Conservation (phyloP, 1,139 yeast genomes). For the Scheffersomyces segobiensis region DNA sequence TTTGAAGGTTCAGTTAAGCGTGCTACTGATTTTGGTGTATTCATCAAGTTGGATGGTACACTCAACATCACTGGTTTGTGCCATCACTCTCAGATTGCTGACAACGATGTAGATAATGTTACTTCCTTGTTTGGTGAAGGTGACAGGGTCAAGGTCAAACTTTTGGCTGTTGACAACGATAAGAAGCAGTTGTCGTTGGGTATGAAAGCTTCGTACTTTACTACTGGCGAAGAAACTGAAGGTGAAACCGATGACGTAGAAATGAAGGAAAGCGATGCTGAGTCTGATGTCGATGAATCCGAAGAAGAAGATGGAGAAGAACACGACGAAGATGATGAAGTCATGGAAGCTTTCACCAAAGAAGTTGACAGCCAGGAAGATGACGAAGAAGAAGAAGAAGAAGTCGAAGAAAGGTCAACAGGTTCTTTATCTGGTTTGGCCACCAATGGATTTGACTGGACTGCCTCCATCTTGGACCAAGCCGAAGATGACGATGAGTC, state of each 20-base stretch:
- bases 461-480: slow-evolving; percentile 83
- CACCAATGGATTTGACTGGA: slow-evolving; percentile 90
- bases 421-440: slow-evolving; percentile 55
- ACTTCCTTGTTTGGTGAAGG: slow-evolving; percentile 76
- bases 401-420: slow-evolving; percentile 12
- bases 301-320: slow-evolving; percentile 30
- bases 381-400: slow-evolving; percentile 19
- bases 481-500: slow-evolving; percentile 58
- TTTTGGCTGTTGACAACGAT: slow-evolving; percentile 59
- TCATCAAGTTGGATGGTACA: slow-evolving; percentile 77
- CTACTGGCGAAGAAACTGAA: slow-evolving; percentile 32
- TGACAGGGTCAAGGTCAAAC: slow-evolving; percentile 83
- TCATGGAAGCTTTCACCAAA: slow-evolving; percentile 17
- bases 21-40: slow-evolving; percentile 88
- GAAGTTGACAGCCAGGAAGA: slow-evolving; percentile 23
- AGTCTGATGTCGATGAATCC: slow-evolving; percentile 22
- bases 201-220: slow-evolving; percentile 90
- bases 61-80: slow-evolving; percentile 81
- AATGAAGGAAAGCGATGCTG: slow-evolving; percentile 17
- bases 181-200: slow-evolving; percentile 84
- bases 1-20: slow-evolving; percentile 79
- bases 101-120: slow-evolving; percentile 52
- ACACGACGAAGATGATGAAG: slow-evolving; percentile 23
- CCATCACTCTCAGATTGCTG: slow-evolving; percentile 85
- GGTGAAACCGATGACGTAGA: slow-evolving; percentile 25